Evolutionary conservation across 768 basidiomycete species (phyloP), one percentile per base, ranked within the genome.

Genomic region (Suillus variegatus): DNA sequence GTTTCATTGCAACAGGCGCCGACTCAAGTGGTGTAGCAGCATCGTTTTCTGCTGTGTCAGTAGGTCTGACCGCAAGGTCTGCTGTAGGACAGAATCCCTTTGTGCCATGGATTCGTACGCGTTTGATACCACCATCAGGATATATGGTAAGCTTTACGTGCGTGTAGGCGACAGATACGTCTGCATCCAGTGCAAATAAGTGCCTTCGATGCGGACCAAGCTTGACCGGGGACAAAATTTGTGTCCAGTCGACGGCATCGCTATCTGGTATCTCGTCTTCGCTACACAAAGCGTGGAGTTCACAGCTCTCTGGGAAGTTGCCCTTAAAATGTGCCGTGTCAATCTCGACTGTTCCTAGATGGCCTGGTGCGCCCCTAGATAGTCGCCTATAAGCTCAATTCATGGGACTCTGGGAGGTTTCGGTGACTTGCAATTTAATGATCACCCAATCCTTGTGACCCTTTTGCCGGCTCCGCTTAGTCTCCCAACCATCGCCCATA

Each of bases 401-500:
- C 47, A 32, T 32, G 20, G 51, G 54, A 55, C 22, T 25, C 13
- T 25, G 49, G 14, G 65, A 61, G 36, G 4, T 61, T 63, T 61
- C 38, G 62, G 16, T 81, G 16, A 60, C 92, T 75, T 73, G 95
- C 93, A 99, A 80, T 78, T 90, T 92, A 64, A 97, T 88, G 65
- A 98, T 85, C 6, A 86, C 93, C 93, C 94, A 98, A 71, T 99
- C 96, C 56, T 88, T 92, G 77, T 95, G 95, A 46, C 85, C 94
- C 62, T 84, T 84, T 51, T 79, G 82, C 62, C 93, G 84, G 72
- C 92, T 96, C 66, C 97, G 84, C 75, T 92, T 94, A 4, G 97
- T 99, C 79, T 99, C 97, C 97, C 97, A 99, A 5, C 97, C 97
- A 73, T 97, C 96, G 6, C 95, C 89, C 95, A 99, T 99, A 71